Evolutionary conservation across 1,284 basidiomycete species (phyloP).

Genomic region (Apiotrichum akiyoshidainum): DNA sequence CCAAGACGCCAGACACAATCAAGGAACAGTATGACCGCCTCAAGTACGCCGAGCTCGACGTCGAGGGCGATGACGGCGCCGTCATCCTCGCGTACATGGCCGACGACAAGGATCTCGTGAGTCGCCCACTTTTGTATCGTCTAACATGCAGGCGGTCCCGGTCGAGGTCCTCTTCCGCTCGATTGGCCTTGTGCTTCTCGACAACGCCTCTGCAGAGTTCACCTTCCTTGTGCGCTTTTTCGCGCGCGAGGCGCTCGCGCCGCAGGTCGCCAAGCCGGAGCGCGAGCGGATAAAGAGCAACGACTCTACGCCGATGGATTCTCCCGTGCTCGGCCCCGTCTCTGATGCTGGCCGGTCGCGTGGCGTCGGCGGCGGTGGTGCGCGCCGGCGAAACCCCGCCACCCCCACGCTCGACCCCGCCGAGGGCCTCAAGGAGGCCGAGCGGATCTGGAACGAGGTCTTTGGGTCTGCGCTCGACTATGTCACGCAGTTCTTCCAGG

Average conservation of each 20-base stretch:
- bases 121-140: constrained; percentile 32
- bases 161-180: constrained; percentile 80
- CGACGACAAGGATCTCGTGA: constrained; percentile 76
- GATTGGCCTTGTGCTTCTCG: constrained; percentile 79
- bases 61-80: constrained; percentile 62
- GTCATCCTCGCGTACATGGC: constrained; percentile 79
- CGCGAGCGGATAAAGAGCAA: neutral
- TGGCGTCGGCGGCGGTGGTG: neutral
- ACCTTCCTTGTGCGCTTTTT: constrained; percentile 83
- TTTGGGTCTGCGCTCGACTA: constrained; percentile 85
- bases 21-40: constrained; percentile 57
- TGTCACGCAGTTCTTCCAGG: constrained; percentile 53
- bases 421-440: constrained; percentile 49
- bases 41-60: constrained; percentile 60
- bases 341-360: constrained; percentile 33
- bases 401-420: constrained; percentile 48
- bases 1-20: constrained; percentile 51
- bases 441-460: constrained; percentile 77
- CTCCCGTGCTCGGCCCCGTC: constrained; percentile 29
- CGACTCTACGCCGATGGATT: constrained; percentile 27
- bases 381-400: constrained; percentile 1
- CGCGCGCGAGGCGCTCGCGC: constrained; percentile 25
- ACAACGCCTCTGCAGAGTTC: constrained; percentile 88
- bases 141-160: constrained; percentile 66
- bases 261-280: neutral